Evolutionary conservation across 2,329 filamentous ascomycete species (phyloP), one percentile per base, ranked within the genome.

Genomic region (Penicillium italicum): DNA sequence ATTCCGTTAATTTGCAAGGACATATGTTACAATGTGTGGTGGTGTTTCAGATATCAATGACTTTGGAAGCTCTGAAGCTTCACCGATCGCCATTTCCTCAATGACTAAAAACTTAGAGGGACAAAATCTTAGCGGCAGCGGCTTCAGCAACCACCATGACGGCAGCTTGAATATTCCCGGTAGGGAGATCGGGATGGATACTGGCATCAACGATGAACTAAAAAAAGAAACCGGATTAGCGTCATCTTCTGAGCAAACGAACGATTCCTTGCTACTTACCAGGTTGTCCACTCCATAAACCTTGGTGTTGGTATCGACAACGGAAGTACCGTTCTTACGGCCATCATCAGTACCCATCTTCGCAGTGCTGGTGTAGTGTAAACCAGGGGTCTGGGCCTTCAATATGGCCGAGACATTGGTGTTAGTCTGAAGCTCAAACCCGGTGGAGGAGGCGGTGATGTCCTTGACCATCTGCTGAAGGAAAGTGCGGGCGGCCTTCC

Each of bases 281-380:
- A 88, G 75, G 71, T 88, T 88, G 64, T 87, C 83, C 0, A 82
- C 87, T 42, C 85, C 85, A 64, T 83, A 88, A 7, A 88, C 84
- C 71, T 82, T 83, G 54, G 84, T 82, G 71, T 88, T 76, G 14
- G 78, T 68, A 62, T 88, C 85, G 1, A 88, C 85, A 5, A 88
- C 85, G 2, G 84, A 76, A 6, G 76, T 79, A 22, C 85, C 84
- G n/a, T 68, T 72, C 47, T 71, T 63, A 9, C 80, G 79, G n/a
- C 82, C 82, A 53, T 83, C 80, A 56, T 84, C 79, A 1, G 73
- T 76, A 18, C 85, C 85, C 62, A 88, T 77, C 69, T 86, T 87
- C 43, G 80, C 80, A 0, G 84, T 86, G 33, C 82, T 76, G 28
- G 72, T 69, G 68, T 74, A 76, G 58, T 77, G 75, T 20, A 67